Evolutionary conservation across 192 early-diverging fungal species (phyloP).

Genomic region (Mortierella antarctica): DNA sequence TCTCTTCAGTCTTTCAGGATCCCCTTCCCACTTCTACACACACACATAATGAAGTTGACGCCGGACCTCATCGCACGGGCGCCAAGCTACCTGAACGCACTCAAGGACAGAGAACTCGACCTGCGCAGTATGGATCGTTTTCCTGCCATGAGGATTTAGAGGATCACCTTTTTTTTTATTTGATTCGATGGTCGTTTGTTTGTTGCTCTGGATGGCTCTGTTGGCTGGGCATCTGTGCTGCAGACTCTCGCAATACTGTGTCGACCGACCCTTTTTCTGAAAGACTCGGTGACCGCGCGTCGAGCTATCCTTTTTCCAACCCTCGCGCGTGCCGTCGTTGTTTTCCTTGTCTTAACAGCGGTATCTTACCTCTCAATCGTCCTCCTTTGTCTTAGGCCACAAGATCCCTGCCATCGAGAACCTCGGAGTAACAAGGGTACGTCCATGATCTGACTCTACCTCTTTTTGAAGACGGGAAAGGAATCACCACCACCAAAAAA

Average conservation of each 20-base stretch:
- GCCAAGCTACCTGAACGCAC: constrained; percentile 82
- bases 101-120: constrained; percentile 92
- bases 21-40: neutral
- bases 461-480: neutral
- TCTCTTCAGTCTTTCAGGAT: neutral
- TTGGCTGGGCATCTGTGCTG: neutral
- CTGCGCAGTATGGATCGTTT: constrained; percentile 74
- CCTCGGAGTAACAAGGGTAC: constrained; percentile 90
- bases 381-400: constrained; percentile 63
- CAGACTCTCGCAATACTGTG: too few relatives aligned
- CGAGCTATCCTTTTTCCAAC: too few relatives aligned
- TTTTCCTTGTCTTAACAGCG: too few relatives aligned
- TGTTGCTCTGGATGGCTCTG: neutral
- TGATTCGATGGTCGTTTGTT: neutral
- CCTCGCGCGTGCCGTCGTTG: too few relatives aligned
- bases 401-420: constrained; percentile 96
- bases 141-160: neutral
- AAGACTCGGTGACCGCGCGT: too few relatives aligned
- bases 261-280: too few relatives aligned
- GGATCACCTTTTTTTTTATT: neutral
- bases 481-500: neutral
- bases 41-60: constrained; percentile 75
- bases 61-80: constrained; percentile 76
- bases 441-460: neutral
- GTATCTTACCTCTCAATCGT: neutral